These are phyloP conservation scores for Ustulina deusta DNA, from an alignment of 2,329 filamentous ascomycete species.

Conservation along the genomic window DNA sequence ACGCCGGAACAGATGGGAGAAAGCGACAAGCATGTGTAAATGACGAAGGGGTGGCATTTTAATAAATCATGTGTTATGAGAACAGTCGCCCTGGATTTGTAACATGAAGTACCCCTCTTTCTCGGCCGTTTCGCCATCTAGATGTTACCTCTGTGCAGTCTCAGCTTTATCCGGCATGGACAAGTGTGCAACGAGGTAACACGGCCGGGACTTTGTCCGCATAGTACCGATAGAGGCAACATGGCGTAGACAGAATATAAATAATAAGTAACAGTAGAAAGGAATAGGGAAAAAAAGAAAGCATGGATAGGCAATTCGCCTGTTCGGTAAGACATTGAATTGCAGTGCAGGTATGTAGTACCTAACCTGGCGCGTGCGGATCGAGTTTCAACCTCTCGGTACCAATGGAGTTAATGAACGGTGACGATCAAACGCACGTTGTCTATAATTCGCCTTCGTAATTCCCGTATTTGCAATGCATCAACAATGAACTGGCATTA, in stretches of 20 bases:
- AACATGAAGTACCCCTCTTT: slow-evolving; percentile 30
- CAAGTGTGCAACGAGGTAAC: background rate
- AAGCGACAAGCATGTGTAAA: slow-evolving; percentile 7
- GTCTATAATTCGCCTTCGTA: background rate
- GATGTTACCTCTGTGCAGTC: slow-evolving; percentile 12
- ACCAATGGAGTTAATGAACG: background rate
- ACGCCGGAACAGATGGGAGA: slow-evolving; percentile 10
- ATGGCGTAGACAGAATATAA: background rate
- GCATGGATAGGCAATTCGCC: background rate
- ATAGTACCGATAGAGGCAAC: background rate
- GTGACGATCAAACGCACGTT: slow-evolving; percentile 24
- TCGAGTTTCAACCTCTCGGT: slow-evolving; percentile 15
- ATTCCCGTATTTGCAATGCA: slow-evolving; percentile 11
- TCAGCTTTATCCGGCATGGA: slow-evolving; percentile 15
- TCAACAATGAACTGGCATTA: background rate
- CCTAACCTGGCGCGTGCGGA: slow-evolving; percentile 5
- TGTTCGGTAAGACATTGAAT: background rate
- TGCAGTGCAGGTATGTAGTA: background rate
- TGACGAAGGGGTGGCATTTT: slow-evolving; percentile 20
- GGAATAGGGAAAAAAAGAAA: background rate
- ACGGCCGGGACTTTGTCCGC: background rate
- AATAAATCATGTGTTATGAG: slow-evolving; percentile 29
- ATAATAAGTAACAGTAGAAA: background rate
- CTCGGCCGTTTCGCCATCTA: slow-evolving; percentile 10
- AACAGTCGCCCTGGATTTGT: slow-evolving; percentile 15